phyloP scores from a whole-genome alignment of 2,329 filamentous ascomycete genomes.

The Daldinia sp. region DNA sequence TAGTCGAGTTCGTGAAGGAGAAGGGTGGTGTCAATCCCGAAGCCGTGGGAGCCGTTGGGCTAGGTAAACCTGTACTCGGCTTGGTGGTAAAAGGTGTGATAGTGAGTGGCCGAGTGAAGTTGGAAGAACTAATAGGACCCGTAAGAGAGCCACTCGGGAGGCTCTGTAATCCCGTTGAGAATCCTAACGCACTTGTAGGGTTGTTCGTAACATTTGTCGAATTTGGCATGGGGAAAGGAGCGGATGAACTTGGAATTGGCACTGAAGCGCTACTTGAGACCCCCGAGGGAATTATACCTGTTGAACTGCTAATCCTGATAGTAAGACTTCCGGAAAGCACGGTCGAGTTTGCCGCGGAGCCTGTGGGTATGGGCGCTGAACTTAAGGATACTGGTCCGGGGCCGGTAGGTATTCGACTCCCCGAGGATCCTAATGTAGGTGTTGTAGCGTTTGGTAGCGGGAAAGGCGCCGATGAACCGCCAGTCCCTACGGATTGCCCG shows the following conservation, averaged over 20 bases:
- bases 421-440: constrained; percentile 19
- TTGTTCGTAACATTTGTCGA: constrained; percentile 29
- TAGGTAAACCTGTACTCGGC: constrained; percentile 13
- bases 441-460: constrained; percentile 27
- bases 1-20: constrained; percentile 28
- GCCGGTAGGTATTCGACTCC: constrained; percentile 25
- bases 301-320: neutral
- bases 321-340: constrained; percentile 5
- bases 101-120: constrained; percentile 12
- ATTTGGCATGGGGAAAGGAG: constrained; percentile 37
- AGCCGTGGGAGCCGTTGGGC: constrained; percentile 2
- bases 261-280: constrained; percentile 8
- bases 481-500: constrained; percentile 10
- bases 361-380: neutral
- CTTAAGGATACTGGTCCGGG: constrained; percentile 27
- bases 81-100: constrained; percentile 3
- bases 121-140: constrained; percentile 7
- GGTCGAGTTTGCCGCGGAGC: constrained; percentile 7
- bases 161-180: constrained; percentile 14
- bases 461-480: constrained; percentile 16
- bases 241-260: constrained; percentile 14
- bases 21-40: constrained; percentile 20
- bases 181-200: neutral
- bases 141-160: constrained; percentile 5
- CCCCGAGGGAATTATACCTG: constrained; percentile 9